Base-by-base conservation (phyloP, 176 grass and related monocot species). In the Themeda triandra region DNA sequence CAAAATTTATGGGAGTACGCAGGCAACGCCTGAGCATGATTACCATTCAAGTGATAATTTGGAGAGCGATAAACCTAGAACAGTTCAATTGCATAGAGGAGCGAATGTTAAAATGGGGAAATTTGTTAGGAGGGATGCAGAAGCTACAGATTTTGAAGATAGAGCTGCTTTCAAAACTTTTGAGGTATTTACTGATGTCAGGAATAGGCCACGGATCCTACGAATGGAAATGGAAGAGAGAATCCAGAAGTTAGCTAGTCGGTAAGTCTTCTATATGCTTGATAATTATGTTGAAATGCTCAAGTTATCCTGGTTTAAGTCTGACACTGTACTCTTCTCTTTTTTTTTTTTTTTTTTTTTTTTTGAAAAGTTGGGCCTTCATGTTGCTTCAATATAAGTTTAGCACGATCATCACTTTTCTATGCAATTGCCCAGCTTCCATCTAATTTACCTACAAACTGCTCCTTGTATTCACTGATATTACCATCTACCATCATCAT, bases 81-180 rank as follows among this genome's bases (percentile, higher is more conserved):
- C 53, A 54, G 53, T 40, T 80, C 71, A 63, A 72, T 81, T 79
- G 71, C 79, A 69, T 21, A 56, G 64, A 33, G 74, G 83, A 72
- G 49, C 35, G 85, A 82, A 85, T 77, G 63, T 84, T 69, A 70
- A 82, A 72, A 9, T 35, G 30, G 25, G 69, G 66, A 83, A 88
- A 27, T 41, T 87, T 78, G 15, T 54, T 73, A 84, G 76, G 78
- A 86, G 66, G 44, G 83, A 90, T 82, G 8, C 33, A 4, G 73
- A 86, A 69, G 37, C 74, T 67, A 66, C 28, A 39, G 72, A 79
- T 25, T 35, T 85, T 75, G 89, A 94, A 39, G 87, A 95, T 79
- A 95, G 91, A 90, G 87, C 96, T 83, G 96, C 96, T 84, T 98
- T 98, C 84, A 95, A 89, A 60, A 87, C 86, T 82, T 98, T 95